A percentile compares a stretch with the other conserved stretches of the same genome.
phyloP scores from a whole-genome alignment of 2,329 filamentous ascomycete genomes.

The Cucurbitaria berberidis region DNA sequence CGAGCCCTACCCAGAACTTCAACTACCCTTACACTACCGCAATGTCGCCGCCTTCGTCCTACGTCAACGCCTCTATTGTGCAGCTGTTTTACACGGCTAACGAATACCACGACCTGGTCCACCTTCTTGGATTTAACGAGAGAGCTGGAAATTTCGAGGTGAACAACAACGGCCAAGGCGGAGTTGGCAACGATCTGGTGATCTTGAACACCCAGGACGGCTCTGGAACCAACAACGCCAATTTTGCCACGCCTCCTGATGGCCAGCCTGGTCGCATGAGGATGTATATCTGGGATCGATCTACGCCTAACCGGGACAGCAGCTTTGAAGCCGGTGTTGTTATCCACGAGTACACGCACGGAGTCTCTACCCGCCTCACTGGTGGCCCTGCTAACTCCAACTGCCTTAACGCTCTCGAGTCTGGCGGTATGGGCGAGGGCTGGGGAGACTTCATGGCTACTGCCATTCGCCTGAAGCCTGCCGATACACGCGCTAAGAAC shows the following conservation, averaged over 20 bases:
- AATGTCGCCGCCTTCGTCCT: not conserved
- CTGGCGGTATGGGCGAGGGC: constrained; percentile 62
- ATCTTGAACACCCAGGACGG: constrained; percentile 64
- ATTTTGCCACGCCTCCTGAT: constrained; percentile 56
- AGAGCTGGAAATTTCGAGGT: constrained; percentile 63
- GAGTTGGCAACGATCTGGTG: constrained; percentile 57
- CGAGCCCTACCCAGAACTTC: not conserved
- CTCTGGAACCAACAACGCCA: constrained; percentile 60
- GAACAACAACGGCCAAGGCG: constrained; percentile 61
- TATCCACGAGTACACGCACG: constrained; percentile 54
- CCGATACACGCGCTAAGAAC: constrained; percentile 52
- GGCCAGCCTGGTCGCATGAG: constrained; percentile 57
- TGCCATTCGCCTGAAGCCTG: constrained; percentile 53
- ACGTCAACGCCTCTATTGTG: not conserved
- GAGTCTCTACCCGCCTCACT: constrained; percentile 61
- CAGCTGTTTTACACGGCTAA: no score
- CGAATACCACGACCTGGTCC: constrained; percentile 55
- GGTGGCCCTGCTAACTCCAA: constrained; percentile 60
- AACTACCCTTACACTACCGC: not conserved
- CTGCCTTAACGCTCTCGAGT: constrained; percentile 55
- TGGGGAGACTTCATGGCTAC: constrained; percentile 62
- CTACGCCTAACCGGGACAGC: constrained; percentile 57
- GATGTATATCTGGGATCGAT: constrained; percentile 61
- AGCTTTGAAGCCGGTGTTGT: constrained; percentile 64
- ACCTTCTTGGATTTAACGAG: constrained; percentile 63